Base-by-base conservation (phyloP, 495 filamentous ascomycete species). In the Darksidea phi region DNA sequence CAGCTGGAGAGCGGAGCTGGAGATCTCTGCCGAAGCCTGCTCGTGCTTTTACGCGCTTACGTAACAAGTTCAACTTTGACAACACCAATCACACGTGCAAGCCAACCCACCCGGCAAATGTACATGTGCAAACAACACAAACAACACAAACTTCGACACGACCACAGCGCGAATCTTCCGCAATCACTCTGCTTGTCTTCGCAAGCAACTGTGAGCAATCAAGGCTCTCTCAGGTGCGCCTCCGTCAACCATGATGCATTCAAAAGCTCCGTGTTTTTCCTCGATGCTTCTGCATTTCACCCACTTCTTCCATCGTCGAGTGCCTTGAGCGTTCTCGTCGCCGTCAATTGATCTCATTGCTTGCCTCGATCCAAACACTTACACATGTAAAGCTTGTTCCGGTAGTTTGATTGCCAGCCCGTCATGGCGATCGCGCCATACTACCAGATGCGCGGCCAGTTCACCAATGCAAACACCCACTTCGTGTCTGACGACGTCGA, bases 401-500 rank as follows among this genome's bases (percentile, higher is more conserved):
- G 46, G 6, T 6, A 23, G 46, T 23, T 48, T 28, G 18, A 15
- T 25, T 25, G 25, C 32, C 17, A 12, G 15, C 25, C n/a, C n/a
- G 54, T 62, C 50, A 45, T 55, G 17, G 41, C 61, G 45, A 68
- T 64, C 66, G 66, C 66, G 23, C 66, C 66, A 32, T 68, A 64
- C 48, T 68, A 63, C 38, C 61, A 64, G 55, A 20, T 64, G 23
- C 64, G 59, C 36, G 59, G 64, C 54, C 61, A 68, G 48, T 48
- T 49, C 61, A 61, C 47, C 50, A 53, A 10, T 36, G 41, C 59
- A 52, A 67, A 67, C 59, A 54, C 48, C 4, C 61, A 57, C 6
- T 64, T 61, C 41, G 51, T 25, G 12, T 23, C 56, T 2, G 50
- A 59, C 18, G 46, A 57, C 38, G 41, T 43, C 41, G 52, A 61